Percentiles rank a stretch among this genome's conserved stretches.
Evolutionary conservation across 2,329 filamentous ascomycete genomes (phyloP).

Genomic region (Coleophoma crateriformis): DNA sequence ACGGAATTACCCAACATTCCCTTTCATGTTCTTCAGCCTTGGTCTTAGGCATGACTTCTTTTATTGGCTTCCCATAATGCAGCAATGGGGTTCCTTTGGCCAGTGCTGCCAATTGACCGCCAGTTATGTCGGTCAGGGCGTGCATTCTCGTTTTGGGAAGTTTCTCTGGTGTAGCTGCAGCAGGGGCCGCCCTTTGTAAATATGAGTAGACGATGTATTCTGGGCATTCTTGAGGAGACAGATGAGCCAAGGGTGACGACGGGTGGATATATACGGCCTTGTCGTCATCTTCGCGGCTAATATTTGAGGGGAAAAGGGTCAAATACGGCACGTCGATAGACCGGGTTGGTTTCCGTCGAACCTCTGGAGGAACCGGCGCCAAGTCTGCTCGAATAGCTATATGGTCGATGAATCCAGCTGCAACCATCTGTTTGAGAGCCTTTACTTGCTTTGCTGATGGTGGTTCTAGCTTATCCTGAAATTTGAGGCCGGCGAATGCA

Average conservation of each 20-base stretch:
- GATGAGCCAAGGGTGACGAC: constrained; percentile 69
- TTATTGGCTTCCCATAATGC: constrained; percentile 84
- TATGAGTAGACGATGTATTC: constrained; percentile 84
- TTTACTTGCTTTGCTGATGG: constrained; percentile 65
- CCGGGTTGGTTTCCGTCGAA: constrained; percentile 66
- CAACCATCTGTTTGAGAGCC: constrained; percentile 84
- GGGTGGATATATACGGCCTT: constrained; percentile 84
- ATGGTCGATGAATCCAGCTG: constrained; percentile 90
- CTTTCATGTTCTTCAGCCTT: constrained; percentile 43
- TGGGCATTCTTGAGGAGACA: constrained; percentile 68
- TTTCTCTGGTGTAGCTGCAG: constrained; percentile 38
- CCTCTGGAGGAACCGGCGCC: constrained; percentile 66
- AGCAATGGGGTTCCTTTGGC: constrained; percentile 82
- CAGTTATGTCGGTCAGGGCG: constrained; percentile 73
- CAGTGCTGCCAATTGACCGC: constrained; percentile 68
- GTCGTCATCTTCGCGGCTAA: constrained; percentile 41
- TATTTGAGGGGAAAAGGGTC: constrained; percentile 67
- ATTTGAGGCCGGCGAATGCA: constrained; percentile 51
- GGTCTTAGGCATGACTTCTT: constrained; percentile 59
- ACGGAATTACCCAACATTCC: constrained; percentile 80
- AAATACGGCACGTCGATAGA: constrained; percentile 90
- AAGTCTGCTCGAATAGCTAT: constrained; percentile 87
- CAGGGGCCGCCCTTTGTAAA: constrained; percentile 62
- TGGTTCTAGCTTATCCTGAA: constrained; percentile 49
- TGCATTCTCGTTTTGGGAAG: constrained; percentile 82